phyloP scores from a whole-genome alignment of 2,329 filamentous ascomycete genomes.

The Nannizziopsis arthrosporioides region DNA sequence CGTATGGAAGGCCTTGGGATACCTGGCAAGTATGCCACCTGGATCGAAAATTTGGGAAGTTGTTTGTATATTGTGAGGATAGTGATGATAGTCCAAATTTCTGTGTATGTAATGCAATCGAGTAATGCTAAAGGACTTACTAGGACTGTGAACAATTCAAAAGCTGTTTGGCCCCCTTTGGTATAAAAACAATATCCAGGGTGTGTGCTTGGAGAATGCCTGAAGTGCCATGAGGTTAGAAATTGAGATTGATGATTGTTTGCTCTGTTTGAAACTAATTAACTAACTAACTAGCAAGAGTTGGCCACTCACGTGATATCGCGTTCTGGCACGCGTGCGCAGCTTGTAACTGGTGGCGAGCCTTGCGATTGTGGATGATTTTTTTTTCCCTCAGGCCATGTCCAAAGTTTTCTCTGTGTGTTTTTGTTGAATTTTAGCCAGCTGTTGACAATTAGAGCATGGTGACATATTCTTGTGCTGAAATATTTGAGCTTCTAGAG shows the following conservation, averaged over 20 bases:
- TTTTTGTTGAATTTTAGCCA: background rate
- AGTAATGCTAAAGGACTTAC: too few relatives aligned
- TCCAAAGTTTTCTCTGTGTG: background rate
- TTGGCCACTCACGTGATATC: slow-evolving; percentile 4
- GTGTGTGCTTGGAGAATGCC: too few relatives aligned
- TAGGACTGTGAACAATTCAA: too few relatives aligned
- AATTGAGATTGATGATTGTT: too few relatives aligned
- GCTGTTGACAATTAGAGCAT: background rate
- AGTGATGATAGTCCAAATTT: too few relatives aligned
- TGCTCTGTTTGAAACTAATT: background rate
- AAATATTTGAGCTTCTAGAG: too few relatives aligned
- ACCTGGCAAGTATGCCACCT: too few relatives aligned
- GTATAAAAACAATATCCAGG: too few relatives aligned
- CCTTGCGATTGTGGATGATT: background rate
- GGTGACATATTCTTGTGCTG: too few relatives aligned
- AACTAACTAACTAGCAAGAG: background rate
- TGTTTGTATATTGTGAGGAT: background rate
- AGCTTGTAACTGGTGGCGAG: background rate
- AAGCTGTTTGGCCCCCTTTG: too few relatives aligned
- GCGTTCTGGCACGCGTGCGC: background rate
- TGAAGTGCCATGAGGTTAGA: too few relatives aligned
- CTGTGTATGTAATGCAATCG: too few relatives aligned
- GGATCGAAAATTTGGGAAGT: background rate
- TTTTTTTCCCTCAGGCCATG: background rate
- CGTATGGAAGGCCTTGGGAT: background rate